Evolutionary conservation across 2,329 filamentous ascomycete species (phyloP).

Genomic region (Cladosporium sp.): DNA sequence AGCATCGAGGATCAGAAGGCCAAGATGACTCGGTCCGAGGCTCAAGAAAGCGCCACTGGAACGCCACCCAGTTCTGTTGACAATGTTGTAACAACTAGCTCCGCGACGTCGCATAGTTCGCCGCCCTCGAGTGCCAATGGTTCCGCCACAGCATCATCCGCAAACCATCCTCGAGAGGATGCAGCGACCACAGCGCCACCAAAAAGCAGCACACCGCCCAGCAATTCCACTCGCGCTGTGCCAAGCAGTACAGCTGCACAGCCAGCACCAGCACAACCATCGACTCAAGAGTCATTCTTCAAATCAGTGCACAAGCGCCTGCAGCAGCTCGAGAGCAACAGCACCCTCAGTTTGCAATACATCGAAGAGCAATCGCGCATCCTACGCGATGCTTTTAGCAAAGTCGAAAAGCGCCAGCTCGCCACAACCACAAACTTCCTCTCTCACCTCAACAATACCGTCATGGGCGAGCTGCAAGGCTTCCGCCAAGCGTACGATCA

Average conservation of each 20-base stretch:
- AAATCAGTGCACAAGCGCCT: slow-evolving; percentile 93
- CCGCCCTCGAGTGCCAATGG: not conserved
- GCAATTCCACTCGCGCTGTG: slow-evolving; percentile 4
- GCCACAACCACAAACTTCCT: slow-evolving; percentile 79
- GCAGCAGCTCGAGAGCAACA: slow-evolving; percentile 85
- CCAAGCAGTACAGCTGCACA: slow-evolving; percentile 24
- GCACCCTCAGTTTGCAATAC: slow-evolving; percentile 87
- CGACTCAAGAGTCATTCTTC: slow-evolving; percentile 96
- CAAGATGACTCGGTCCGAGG: not conserved
- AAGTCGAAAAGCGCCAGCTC: slow-evolving; percentile 82
- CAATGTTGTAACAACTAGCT: not conserved
- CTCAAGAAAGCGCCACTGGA: not conserved
- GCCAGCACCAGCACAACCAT: slow-evolving; percentile 57
- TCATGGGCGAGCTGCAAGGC: slow-evolving; percentile 72
- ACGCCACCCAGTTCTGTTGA: not conserved
- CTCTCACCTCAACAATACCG: slow-evolving; percentile 78
- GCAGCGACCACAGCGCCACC: not conserved
- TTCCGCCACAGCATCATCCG: not conserved
- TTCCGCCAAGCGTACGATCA: slow-evolving; percentile 88
- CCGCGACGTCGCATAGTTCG: not conserved
- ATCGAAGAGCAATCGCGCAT: slow-evolving; percentile 94
- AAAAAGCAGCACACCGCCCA: not conserved
- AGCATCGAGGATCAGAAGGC: too few species aligned
- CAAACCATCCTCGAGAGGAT: not conserved
- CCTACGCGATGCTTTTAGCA: slow-evolving; percentile 78